Base-by-base conservation (phyloP, 2,329 filamentous ascomycete species). In the Paraphaeosphaeria sporulosa region DNA sequence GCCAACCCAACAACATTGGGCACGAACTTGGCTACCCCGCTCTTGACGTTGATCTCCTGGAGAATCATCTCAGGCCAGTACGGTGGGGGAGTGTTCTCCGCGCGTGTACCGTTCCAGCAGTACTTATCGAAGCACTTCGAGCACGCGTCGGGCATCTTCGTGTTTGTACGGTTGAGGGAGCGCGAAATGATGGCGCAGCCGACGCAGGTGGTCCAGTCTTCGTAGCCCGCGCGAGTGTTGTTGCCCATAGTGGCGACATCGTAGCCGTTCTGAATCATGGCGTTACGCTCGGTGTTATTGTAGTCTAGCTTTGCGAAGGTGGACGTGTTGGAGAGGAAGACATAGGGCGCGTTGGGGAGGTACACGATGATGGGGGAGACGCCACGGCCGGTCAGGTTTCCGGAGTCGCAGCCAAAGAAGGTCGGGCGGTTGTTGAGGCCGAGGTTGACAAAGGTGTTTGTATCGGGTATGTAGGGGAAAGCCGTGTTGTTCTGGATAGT, bases 91-190 rank as follows among this genome's bases (percentile, higher is more conserved):
- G 57, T 67, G 12, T 64, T 66, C 0, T 79, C 80, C 44, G 84
- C 79, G 7, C 80, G 59, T 1, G 86, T 91, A n/a, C 95, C 95
- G 75, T 97, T 87, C 95, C 95, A 99, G 85, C 95, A 99, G 81
- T 97, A 97, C 21, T 82, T 78, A 13, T 82, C 67, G 78, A 97
- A 98, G 81, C 95, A 99, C 52, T 84, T 71, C 46, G 80, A 82
- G 81, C 95, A 99, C 10, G 86, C 87, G 0, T 85, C 82, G 0
- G 94, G 94, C 1, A 94, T 84, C 0, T 80, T 64, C 0, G 90
- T 90, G 19, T 84, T 83, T 0, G 92, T 94, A 52, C 92, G 86
- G 62, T 87, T 83, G 36, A 94, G 86, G 67, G 89, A 92, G 58
- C 94, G 86, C 58, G 85, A 86, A 19, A 97, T 83, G 47, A 96